phyloP scores from a whole-genome alignment of 306 rosid species.

The Bauhinia variegata region DNA sequence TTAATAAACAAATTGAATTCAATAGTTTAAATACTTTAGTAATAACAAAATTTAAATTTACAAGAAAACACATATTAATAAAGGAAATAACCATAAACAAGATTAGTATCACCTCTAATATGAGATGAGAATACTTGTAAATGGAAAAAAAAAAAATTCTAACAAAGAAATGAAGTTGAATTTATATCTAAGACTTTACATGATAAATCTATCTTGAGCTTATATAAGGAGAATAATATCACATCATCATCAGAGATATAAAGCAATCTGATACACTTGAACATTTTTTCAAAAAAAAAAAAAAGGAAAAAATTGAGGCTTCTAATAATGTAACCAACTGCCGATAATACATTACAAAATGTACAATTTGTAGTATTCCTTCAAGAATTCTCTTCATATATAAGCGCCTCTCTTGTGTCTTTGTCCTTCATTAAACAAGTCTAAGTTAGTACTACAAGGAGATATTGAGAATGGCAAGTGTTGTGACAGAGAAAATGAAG shows the following conservation, averaged over 20 bases:
- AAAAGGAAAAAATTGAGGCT: slow-evolving; percentile 10
- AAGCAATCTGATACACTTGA: background rate
- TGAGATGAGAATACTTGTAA: no score
- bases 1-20: no score
- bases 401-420: slow-evolving; percentile 9
- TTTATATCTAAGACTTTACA: slow-evolving; percentile 20
- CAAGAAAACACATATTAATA: no score
- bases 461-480: slow-evolving; percentile 39
- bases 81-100: no score
- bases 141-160: no score
- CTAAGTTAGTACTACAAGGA: background rate
- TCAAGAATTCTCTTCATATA: slow-evolving; percentile 31
- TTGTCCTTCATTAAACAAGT: slow-evolving; percentile 29
- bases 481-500: slow-evolving; percentile 56
- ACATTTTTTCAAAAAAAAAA: slow-evolving; percentile 4
- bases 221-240: no score
- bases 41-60: no score
- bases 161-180: slow-evolving; percentile 23
- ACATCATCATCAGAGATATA: no score
- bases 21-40: no score
- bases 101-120: no score
- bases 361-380: slow-evolving; percentile 18
- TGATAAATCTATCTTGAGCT: background rate
- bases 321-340: slow-evolving; percentile 29
- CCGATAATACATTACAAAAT: slow-evolving; percentile 13